Conservation (phyloP, 345 rosid species). For the Combretum micranthum region DNA sequence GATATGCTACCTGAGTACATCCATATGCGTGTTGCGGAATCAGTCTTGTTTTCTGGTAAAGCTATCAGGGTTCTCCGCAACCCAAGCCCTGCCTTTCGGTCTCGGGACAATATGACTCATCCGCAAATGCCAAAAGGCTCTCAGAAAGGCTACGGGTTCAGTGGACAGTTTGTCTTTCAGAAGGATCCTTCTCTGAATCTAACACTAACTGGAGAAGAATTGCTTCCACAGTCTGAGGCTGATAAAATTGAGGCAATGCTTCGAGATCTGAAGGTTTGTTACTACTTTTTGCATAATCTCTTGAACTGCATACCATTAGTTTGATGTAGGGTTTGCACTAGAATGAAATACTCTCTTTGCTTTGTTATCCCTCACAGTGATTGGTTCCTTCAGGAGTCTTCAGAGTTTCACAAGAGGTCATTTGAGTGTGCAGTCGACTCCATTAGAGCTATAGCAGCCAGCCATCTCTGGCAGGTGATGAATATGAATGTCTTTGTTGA, state of each 20-base stretch:
- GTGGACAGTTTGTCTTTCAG: conserved; percentile 39
- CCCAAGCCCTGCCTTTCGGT: conserved; percentile 68
- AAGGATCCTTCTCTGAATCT: conserved; percentile 43
- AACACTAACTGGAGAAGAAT: conserved; percentile 57
- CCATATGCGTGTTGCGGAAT: conserved; percentile 86
- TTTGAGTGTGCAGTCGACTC: conserved; percentile 84
- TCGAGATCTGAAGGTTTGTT: conserved; percentile 66
- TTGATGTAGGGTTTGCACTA: too few relatives aligned
- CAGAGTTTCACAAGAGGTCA: conserved; percentile 89
- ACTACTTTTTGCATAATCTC: not conserved
- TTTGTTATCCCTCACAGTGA: too few relatives aligned
- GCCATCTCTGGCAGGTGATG: conserved; percentile 99
- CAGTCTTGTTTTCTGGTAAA: conserved; percentile 94
- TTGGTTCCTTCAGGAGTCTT: conserved; percentile 54
- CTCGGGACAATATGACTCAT: conserved; percentile 42
- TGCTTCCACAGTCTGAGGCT: conserved; percentile 90
- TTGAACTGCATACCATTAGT: too few relatives aligned
- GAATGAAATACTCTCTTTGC: too few relatives aligned
- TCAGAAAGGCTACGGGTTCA: conserved; percentile 52
- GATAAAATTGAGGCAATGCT: conserved; percentile 94
- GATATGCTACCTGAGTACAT: conserved; percentile 93
- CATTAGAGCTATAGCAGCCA: conserved; percentile 86
- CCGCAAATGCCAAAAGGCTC: conserved; percentile 46
- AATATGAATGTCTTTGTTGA: conserved; percentile 13
- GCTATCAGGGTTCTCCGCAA: conserved; percentile 93